A percentile compares a stretch with the other conserved stretches of the same genome.
Conservation (phyloP, 805 yeast species). For the Metschnikowia corniflorae region DNA sequence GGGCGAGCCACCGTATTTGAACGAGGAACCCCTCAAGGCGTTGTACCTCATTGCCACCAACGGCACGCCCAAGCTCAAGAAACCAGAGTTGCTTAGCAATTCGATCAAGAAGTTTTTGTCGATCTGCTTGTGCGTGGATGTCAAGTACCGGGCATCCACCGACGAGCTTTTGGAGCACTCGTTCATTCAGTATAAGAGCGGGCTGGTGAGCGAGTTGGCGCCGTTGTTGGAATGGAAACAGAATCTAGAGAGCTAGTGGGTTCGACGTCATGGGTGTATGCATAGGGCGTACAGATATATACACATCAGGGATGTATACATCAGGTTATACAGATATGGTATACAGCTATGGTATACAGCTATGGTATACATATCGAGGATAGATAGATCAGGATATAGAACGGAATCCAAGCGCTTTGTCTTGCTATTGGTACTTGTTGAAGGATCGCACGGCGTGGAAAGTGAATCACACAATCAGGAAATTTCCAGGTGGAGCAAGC, state of each 20-base stretch:
- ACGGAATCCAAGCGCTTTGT: too few species aligned
- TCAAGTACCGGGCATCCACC: conserved; percentile 83
- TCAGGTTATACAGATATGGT: too few species aligned
- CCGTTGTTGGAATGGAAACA: conserved; percentile 52
- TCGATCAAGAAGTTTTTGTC: conserved; percentile 82
- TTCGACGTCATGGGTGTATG: too few species aligned
- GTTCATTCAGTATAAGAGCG: conserved; percentile 59
- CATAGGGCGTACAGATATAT: too few species aligned
- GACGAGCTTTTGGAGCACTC: conserved; percentile 80
- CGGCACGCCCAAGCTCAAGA: conserved; percentile 74
- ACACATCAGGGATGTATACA: too few species aligned
- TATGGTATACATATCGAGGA: too few species aligned
- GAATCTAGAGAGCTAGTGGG: conserved; percentile 9
- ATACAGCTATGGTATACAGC: too few species aligned
- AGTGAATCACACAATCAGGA: too few species aligned
- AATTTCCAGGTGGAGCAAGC: too few species aligned
- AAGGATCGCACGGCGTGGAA: too few species aligned
- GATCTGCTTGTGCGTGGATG: conserved; percentile 92
- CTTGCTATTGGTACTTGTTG: too few species aligned
- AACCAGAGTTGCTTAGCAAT: conserved; percentile 64
- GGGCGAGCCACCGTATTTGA: conserved; percentile 79
- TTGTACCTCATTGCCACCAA: conserved; percentile 73
- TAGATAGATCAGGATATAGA: too few species aligned
- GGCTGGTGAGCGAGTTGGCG: conserved; percentile 56
- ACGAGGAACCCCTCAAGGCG: conserved; percentile 76